These are phyloP conservation scores for Globisporangium acanthophoron DNA, from an alignment of 352 stramenopile genomes.

Conservation along the genomic window DNA sequence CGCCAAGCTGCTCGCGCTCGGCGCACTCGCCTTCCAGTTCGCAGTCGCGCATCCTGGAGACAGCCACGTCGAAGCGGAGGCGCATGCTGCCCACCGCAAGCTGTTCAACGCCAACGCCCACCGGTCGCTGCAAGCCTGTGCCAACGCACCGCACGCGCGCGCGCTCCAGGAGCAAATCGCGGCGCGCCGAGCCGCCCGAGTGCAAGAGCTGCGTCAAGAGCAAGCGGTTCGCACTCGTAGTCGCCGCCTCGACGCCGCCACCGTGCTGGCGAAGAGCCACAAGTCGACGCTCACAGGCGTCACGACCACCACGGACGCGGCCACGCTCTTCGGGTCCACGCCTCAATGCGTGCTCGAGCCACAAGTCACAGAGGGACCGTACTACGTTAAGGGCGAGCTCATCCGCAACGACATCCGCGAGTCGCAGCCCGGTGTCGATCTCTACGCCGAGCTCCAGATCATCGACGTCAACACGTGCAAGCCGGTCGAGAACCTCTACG, in stretches of 20 bases:
- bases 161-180: conserved; percentile 4
- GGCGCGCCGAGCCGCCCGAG: conserved; percentile 1
- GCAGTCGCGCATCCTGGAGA: conserved; percentile 5
- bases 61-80: background rate
- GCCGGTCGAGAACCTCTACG: conserved; percentile 9
- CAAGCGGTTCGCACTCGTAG: background rate
- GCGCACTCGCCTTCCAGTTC: conserved; percentile 1
- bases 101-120: conserved; percentile 5
- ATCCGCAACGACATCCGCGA: conserved; percentile 11
- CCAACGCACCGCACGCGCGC: background rate
- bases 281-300: conserved; percentile 4
- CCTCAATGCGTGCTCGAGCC: conserved; percentile 12
- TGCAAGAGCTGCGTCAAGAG: conserved; percentile 1
- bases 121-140: conserved; percentile 8
- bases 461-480: conserved; percentile 14
- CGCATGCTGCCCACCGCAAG: conserved; percentile 1
- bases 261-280: conserved; percentile 6
- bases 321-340: conserved; percentile 6
- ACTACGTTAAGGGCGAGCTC: conserved; percentile 13
- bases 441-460: conserved; percentile 12
- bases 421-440: conserved; percentile 3
- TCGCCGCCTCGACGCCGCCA: conserved; percentile 7
- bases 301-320: conserved; percentile 1
- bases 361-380: conserved; percentile 8
- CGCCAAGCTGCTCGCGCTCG: background rate